phyloP scores from a whole-genome alignment of 225 moss, liverwort and hornwort species.

The Bryum argenteum region DNA sequence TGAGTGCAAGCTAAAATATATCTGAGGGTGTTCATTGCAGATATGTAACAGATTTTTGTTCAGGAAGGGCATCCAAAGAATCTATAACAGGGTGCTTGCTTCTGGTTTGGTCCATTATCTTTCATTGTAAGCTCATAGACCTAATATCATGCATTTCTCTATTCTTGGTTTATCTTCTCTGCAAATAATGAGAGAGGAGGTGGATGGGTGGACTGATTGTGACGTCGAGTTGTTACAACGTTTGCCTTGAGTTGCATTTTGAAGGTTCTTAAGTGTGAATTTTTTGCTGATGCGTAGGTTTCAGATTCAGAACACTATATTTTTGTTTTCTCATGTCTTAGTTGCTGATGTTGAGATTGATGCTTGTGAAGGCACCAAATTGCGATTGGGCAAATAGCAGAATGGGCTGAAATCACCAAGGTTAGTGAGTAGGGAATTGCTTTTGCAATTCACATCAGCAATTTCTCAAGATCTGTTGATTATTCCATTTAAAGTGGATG shows the following conservation, averaged over 20 bases:
- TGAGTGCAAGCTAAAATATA: background rate
- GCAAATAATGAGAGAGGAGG: background rate
- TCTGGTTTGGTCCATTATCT: constrained; percentile 60
- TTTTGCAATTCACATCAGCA: background rate
- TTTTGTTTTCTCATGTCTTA: background rate
- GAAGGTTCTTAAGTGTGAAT: background rate
- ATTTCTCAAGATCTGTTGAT: background rate
- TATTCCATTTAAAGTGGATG: background rate
- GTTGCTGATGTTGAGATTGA: constrained; percentile 9
- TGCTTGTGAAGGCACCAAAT: constrained; percentile 53
- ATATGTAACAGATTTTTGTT: constrained; percentile 69
- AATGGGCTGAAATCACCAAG: constrained; percentile 57
- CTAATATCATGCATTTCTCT: constrained; percentile 1
- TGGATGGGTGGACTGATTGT: constrained; percentile 3
- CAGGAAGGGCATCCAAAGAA: constrained; percentile 50
- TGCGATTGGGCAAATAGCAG: constrained; percentile 52
- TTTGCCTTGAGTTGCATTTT: constrained; percentile 1
- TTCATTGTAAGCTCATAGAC: constrained; percentile 42
- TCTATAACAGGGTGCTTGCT: constrained; percentile 61
- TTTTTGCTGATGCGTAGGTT: background rate
- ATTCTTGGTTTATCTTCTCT: background rate
- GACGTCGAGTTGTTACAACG: background rate
- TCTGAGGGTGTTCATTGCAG: constrained; percentile 35
- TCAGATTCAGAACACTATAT: background rate
- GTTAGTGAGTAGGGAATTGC: constrained; percentile 32